Conservation (phyloP, 257 asterid genomes). For the Salvia rosmarinus region DNA sequence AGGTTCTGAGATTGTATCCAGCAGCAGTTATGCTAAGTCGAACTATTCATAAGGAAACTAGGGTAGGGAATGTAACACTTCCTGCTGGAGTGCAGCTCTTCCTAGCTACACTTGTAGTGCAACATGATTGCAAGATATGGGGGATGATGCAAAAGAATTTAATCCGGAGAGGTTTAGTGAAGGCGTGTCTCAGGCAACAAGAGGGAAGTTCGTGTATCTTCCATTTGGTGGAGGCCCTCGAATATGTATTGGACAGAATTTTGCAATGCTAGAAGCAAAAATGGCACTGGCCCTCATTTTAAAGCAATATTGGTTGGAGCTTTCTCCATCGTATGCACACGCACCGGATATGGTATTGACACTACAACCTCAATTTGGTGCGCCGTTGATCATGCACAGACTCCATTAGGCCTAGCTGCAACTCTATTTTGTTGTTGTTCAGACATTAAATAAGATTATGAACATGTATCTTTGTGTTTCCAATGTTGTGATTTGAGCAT, state of each 20-base stretch:
- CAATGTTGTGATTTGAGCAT: too few relatives aligned
- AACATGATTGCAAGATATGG: conserved; percentile 52
- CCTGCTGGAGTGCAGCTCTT: conserved; percentile 46
- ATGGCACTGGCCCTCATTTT: conserved; percentile 50
- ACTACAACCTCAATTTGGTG: conserved; percentile 55
- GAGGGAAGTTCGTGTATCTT: conserved; percentile 28
- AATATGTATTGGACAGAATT: conserved; percentile 59
- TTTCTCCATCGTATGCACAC: conserved; percentile 56
- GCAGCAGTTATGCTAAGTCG: conserved; percentile 32
- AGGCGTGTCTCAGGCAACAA: conserved; percentile 47
- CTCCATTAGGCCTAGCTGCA: not conserved
- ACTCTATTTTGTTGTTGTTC: too few relatives aligned
- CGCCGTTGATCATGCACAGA: conserved; percentile 37
- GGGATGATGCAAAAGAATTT: conserved; percentile 61
- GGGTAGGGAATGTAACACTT: conserved; percentile 37
- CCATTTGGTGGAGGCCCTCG: conserved; percentile 64
- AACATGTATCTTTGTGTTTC: too few relatives aligned
- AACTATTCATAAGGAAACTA: conserved; percentile 18
- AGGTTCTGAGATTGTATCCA: conserved; percentile 57
- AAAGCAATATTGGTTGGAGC: conserved; percentile 40
- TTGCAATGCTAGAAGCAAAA: conserved; percentile 60
- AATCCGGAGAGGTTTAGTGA: conserved; percentile 53
- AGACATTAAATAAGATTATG: too few relatives aligned
- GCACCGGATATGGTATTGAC: conserved; percentile 39
- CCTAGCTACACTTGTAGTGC: conserved; percentile 40